Percentiles rank a stretch among this genome's conserved stretches.
Conservation (phyloP, 306 rosid species). For the Lathyrus oleraceus region DNA sequence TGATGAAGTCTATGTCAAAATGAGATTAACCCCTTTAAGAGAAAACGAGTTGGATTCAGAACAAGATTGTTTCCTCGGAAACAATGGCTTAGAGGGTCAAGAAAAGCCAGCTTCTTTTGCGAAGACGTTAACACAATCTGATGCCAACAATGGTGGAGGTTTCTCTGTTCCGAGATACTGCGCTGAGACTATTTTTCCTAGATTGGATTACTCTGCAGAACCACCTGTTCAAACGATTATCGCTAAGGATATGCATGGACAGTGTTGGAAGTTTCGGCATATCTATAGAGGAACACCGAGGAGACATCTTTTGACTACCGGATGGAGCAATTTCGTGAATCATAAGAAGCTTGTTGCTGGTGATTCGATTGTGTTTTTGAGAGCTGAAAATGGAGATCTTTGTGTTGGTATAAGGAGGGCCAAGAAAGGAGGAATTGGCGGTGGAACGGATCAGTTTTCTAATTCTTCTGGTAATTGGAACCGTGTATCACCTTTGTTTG, state of each 20-base stretch:
- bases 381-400: conserved; percentile 87
- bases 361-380: conserved; percentile 83
- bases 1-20: conserved; percentile 81
- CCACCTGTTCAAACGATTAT: conserved; percentile 89
- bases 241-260: conserved; percentile 89
- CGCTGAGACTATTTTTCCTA: conserved; percentile 91
- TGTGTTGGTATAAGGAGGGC: conserved; percentile 96
- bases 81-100: conserved; percentile 36
- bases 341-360: conserved; percentile 97
- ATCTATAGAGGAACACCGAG: conserved; percentile 98
- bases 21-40: conserved; percentile 59
- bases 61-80: conserved; percentile 52
- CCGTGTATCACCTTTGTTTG: conserved; percentile 41
- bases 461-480: conserved; percentile 57
- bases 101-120: conserved; percentile 79
- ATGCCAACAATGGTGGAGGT: conserved; percentile 97
- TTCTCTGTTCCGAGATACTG: conserved; percentile 98
- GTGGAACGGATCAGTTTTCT: conserved; percentile 43
- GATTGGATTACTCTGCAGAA: conserved; percentile 74
- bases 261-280: conserved; percentile 93
- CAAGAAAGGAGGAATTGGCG: conserved; percentile 84
- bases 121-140: conserved; percentile 95
- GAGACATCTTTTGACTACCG: conserved; percentile 92
- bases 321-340: conserved; percentile 98
- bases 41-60: conserved; percentile 50